These are phyloP conservation scores for Fragaria vesca DNA, from an alignment of 306 rosid species.

Conservation along the genomic window DNA sequence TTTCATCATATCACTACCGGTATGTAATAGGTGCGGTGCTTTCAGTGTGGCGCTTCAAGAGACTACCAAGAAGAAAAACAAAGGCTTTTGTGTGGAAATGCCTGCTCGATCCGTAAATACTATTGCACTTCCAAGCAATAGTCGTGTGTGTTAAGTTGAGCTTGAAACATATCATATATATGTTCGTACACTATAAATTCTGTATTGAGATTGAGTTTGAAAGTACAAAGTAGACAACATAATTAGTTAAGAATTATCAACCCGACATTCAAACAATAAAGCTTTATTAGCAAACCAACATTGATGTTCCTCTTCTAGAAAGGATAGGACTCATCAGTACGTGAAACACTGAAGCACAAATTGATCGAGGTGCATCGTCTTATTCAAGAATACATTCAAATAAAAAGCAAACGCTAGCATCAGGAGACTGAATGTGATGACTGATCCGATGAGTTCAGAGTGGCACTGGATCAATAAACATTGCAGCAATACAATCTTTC, in stretches of 20 bases:
- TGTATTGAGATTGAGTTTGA: neutral
- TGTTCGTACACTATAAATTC: too few species aligned
- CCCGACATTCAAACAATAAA: neutral
- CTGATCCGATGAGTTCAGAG: neutral
- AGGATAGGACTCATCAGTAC: too few species aligned
- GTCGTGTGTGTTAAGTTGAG: too few species aligned
- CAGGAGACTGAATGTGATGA: neutral
- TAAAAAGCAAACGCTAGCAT: neutral
- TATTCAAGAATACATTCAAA: neutral
- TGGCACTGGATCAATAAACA: conserved; percentile 12
- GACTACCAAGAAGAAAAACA: too few species aligned
- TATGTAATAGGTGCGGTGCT: too few species aligned
- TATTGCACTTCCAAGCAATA: too few species aligned
- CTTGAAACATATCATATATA: too few species aligned
- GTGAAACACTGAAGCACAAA: neutral
- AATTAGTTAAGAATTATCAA: too few species aligned
- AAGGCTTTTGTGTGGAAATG: too few species aligned
- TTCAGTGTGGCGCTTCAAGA: too few species aligned
- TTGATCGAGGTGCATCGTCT: neutral
- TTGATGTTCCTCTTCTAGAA: neutral
- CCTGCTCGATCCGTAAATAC: too few species aligned
- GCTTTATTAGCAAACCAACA: neutral
- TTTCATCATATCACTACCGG: too few species aligned
- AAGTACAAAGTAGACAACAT: neutral
- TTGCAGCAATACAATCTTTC: neutral